A percentile compares a stretch with the other conserved stretches of the same genome.
phyloP scores from a whole-genome alignment of 495 filamentous ascomycete species.

The Xeromyces bisporus region DNA sequence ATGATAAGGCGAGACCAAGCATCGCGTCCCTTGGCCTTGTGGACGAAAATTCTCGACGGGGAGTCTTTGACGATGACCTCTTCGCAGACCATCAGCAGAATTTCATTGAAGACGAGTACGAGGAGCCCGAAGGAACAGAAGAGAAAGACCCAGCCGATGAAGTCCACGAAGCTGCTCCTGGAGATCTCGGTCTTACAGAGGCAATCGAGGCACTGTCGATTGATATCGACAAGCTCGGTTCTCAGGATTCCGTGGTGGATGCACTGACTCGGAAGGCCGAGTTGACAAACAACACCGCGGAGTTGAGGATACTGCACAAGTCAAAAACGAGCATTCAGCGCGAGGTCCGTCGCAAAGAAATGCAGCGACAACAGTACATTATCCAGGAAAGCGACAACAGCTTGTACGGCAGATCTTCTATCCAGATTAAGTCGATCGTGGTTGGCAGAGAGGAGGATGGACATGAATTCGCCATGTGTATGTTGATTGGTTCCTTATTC shows the following conservation, averaged over 20 bases:
- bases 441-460: conserved; percentile 85
- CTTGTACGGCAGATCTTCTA: conserved; percentile 74
- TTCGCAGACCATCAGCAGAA: conserved; percentile 85
- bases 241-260: conserved; percentile 83
- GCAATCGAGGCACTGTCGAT: conserved; percentile 69
- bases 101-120: conserved; percentile 70
- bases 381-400: conserved; percentile 97
- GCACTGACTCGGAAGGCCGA: conserved; percentile 88
- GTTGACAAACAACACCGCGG: conserved; percentile 87
- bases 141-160: conserved; percentile 56
- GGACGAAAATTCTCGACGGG: conserved; percentile 57
- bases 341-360: conserved; percentile 83
- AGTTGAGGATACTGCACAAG: conserved; percentile 82
- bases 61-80: conserved; percentile 89
- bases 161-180: conserved; percentile 87
- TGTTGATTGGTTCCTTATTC: conserved; percentile 8
- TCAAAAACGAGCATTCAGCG: conserved; percentile 83
- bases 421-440: conserved; percentile 81
- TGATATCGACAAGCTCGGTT: conserved; percentile 75
- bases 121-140: conserved; percentile 45
- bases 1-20: conserved; percentile 55
- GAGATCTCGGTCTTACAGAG: conserved; percentile 84
- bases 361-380: conserved; percentile 93
- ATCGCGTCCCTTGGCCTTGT: conserved; percentile 84
- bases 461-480: conserved; percentile 79